A percentile compares a stretch with the other conserved stretches of the same genome.
Evolutionary conservation across 2,329 filamentous ascomycete species (phyloP).

Genomic region (Venturia oleaginea): DNA sequence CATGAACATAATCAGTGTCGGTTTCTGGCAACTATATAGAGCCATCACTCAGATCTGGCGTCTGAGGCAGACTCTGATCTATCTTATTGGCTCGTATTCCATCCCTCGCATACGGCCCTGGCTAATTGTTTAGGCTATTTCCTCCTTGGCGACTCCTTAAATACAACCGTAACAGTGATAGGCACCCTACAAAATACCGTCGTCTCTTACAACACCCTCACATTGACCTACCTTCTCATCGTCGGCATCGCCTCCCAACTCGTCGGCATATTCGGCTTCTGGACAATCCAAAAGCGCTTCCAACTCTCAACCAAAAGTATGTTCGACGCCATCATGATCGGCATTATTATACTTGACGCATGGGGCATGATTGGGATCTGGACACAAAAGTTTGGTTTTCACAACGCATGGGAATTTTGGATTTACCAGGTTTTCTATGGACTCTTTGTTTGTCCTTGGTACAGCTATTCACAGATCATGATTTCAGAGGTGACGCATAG

Average conservation of each 20-base stretch:
- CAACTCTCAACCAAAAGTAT: constrained; percentile 55
- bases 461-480: constrained; percentile 62
- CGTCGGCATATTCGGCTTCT: constrained; percentile 53
- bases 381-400: constrained; percentile 45
- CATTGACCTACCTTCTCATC: constrained; percentile 56
- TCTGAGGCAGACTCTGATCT: constrained; percentile 56
- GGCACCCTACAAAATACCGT: constrained; percentile 56
- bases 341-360: constrained; percentile 50
- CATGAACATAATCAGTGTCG: constrained; percentile 47
- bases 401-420: constrained; percentile 46
- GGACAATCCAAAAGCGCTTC: constrained; percentile 51
- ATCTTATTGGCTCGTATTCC: constrained; percentile 45
- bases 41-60: constrained; percentile 53
- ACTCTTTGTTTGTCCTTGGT: constrained; percentile 60
- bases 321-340: constrained; percentile 56
- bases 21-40: constrained; percentile 52
- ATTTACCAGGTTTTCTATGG: constrained; percentile 48
- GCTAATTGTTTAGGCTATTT: constrained; percentile 44
- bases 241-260: constrained; percentile 57
- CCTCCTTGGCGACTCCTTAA: constrained; percentile 59
- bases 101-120: not conserved
- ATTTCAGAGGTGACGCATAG: constrained; percentile 60
- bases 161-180: constrained; percentile 62
- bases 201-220: constrained; percentile 55
- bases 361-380: constrained; percentile 54